A percentile compares a stretch with the other conserved stretches of the same genome.
Conservation (phyloP, 305 asterid genomes). For the Rubia peregrina region DNA sequence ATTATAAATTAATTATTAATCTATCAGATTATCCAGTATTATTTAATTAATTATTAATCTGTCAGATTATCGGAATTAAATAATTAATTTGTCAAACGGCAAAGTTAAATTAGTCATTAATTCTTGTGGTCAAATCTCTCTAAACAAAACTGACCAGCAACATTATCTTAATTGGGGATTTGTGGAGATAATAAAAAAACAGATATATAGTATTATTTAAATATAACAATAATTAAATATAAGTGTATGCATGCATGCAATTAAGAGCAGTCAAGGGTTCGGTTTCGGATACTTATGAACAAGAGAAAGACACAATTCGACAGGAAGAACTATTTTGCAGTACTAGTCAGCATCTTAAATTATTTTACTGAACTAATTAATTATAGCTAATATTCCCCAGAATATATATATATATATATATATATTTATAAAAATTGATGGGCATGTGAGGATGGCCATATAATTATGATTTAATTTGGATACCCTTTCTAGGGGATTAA, state of each 20-base stretch:
- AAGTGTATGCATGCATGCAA: not conserved
- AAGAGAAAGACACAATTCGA: not conserved
- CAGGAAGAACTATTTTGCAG: conserved; percentile 1
- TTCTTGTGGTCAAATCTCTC: not conserved
- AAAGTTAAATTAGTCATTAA: not conserved
- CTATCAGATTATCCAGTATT: not conserved
- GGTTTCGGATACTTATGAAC: not conserved
- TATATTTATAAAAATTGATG: not conserved
- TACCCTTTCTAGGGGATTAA: not conserved
- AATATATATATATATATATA: not conserved
- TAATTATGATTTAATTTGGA: not conserved
- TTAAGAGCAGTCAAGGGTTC: not conserved
- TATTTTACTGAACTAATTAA: not conserved
- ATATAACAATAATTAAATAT: not conserved
- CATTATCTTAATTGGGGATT: too few species aligned
- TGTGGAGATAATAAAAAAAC: too few species aligned
- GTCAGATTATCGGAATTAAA: not conserved
- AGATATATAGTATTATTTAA: not conserved
- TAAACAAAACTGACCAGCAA: not conserved
- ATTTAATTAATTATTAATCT: not conserved
- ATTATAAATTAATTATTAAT: not conserved
- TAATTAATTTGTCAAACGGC: not conserved
- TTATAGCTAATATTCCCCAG: not conserved
- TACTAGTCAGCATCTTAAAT: not conserved
- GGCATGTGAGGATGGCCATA: not conserved